Evolutionary conservation across 805 yeast species (phyloP).

Genomic region (Barnettozyma vustinii): DNA sequence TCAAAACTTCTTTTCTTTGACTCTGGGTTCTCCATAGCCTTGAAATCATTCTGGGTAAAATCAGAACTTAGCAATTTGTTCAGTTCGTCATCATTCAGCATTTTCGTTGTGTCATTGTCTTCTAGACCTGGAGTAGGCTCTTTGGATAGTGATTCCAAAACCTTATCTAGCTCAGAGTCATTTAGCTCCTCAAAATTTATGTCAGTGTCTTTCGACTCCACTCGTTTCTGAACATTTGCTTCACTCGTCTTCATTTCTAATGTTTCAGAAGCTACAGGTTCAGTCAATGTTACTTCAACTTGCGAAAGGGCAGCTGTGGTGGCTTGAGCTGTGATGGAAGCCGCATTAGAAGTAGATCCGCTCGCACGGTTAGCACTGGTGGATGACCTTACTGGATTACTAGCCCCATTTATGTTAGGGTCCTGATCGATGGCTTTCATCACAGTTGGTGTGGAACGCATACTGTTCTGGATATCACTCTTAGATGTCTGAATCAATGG

Average conservation of each 20-base stretch:
- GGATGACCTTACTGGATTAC: background rate
- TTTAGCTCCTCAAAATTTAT: slow-evolving; percentile 14
- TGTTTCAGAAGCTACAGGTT: background rate
- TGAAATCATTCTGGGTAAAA: slow-evolving; percentile 10
- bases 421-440: background rate
- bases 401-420: no score
- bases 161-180: slow-evolving; percentile 25
- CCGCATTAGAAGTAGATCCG: background rate
- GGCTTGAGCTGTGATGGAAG: background rate
- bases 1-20: slow-evolving; percentile 11
- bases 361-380: background rate
- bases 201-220: background rate
- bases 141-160: slow-evolving; percentile 22
- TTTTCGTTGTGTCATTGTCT: slow-evolving; percentile 7
- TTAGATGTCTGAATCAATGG: slow-evolving; percentile 4
- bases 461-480: background rate
- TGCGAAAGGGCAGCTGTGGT: background rate
- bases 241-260: background rate
- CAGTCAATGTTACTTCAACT: background rate
- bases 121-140: slow-evolving; percentile 25
- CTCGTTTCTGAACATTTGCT: background rate
- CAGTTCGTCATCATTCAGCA: slow-evolving; percentile 24
- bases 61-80: slow-evolving; percentile 21
- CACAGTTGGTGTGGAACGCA: background rate
- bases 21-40: background rate